A percentile compares a stretch with the other conserved stretches of the same genome.
Conservation (phyloP, 2,329 filamentous ascomycete species). For the Fusarium floridanum region DNA sequence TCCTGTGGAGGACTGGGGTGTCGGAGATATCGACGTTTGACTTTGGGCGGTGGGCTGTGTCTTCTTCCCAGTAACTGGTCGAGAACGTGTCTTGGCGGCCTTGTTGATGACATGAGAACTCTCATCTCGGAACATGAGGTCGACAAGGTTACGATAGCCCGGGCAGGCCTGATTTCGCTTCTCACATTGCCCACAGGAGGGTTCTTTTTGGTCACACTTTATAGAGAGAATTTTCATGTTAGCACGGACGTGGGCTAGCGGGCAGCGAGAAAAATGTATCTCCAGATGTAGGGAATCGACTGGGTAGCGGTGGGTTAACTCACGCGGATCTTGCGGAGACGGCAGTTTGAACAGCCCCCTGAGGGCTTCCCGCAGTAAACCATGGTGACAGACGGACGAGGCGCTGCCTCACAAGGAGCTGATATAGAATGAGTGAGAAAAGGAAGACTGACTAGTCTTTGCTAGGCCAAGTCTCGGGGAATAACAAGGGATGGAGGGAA, state of each 20-base stretch:
- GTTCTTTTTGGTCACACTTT: conserved; percentile 66
- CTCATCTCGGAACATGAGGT: conserved; percentile 70
- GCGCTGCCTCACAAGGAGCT: conserved; percentile 3
- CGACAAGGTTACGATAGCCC: conserved; percentile 67
- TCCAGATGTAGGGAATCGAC: not conserved
- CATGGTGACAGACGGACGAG: conserved; percentile 53
- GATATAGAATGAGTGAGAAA: not conserved
- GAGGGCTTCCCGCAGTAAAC: conserved; percentile 71
- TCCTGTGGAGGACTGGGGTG: conserved; percentile 22
- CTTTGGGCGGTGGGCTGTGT: conserved; percentile 27
- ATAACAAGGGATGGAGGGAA: conserved; percentile 7
- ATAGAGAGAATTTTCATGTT: conserved; percentile 8
- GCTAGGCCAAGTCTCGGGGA: conserved; percentile 6
- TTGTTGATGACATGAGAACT: conserved; percentile 68
- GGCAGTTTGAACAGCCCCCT: conserved; percentile 67
- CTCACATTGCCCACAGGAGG: conserved; percentile 67
- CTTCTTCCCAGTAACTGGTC: conserved; percentile 42
- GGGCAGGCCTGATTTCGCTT: conserved; percentile 66
- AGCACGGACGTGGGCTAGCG: conserved; percentile 5
- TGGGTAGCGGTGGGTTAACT: conserved; percentile 46
- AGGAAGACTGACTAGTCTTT: not conserved
- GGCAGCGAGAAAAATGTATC: conserved; percentile 4
- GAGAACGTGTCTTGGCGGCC: conserved; percentile 54
- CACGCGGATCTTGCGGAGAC: conserved; percentile 68
- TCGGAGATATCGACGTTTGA: conserved; percentile 33